Conservation (phyloP, 495 filamentous ascomycete species). For the Mycothermus thermophilus region DNA sequence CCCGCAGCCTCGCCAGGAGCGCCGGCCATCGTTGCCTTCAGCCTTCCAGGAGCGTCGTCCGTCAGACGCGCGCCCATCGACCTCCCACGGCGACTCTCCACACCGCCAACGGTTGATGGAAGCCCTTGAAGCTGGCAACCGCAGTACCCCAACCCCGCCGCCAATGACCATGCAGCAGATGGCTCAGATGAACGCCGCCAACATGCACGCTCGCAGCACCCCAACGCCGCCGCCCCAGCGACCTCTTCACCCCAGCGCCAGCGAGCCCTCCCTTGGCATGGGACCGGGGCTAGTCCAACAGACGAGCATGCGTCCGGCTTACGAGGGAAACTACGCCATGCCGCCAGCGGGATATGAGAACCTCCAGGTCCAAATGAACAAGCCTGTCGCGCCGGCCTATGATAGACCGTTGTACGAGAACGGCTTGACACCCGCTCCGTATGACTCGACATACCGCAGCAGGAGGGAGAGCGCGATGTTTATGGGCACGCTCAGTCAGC, state of each 20-base stretch:
- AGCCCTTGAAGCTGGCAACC: slow-evolving; percentile 20
- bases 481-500: slow-evolving; percentile 31
- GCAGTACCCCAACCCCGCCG: slow-evolving; percentile 32
- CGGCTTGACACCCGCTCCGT: slow-evolving; percentile 23
- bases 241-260: slow-evolving; percentile 19
- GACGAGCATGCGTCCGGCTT: slow-evolving; percentile 25
- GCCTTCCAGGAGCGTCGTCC: slow-evolving; percentile 20
- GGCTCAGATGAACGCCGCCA: slow-evolving; percentile 22
- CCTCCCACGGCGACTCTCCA: slow-evolving; percentile 28
- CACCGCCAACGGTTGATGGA: slow-evolving; percentile 33
- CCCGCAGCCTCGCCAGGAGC: no score
- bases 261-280: slow-evolving; percentile 11
- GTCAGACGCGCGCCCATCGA: slow-evolving; percentile 26
- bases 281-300: slow-evolving; percentile 17
- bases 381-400: slow-evolving; percentile 26
- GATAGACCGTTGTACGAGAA: slow-evolving; percentile 31
- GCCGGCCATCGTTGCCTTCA: slow-evolving; percentile 13
- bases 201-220: slow-evolving; percentile 21
- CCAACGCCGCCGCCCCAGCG: slow-evolving; percentile 32
- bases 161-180: slow-evolving; percentile 22
- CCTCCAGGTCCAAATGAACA: slow-evolving; percentile 8
- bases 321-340: slow-evolving; percentile 22
- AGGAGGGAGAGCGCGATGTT: slow-evolving; percentile 36
- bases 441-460: slow-evolving; percentile 28
- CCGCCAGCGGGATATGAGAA: slow-evolving; percentile 4